Base-by-base conservation (phyloP, 352 stramenopile genomes). In the Plasmopara viticola region DNA sequence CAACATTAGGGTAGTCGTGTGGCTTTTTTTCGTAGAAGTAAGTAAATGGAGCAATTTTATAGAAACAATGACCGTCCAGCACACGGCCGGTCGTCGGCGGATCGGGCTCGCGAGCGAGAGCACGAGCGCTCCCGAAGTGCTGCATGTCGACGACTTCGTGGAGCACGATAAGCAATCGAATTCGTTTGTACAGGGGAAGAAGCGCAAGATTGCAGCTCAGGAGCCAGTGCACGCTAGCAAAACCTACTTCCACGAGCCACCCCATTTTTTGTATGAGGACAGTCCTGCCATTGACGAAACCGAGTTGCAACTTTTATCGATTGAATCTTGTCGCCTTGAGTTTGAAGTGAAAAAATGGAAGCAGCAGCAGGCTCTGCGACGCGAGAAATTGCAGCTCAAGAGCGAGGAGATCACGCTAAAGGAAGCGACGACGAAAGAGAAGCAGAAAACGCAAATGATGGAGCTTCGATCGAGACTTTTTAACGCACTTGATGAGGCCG, bases 301-400 rank as follows among this genome's bases (percentile, higher is more conserved):
- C 9, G 53, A 63, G 41, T 15, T 61, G 2, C 46, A 63, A 43
- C 39, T 63, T n/a, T 13, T 70, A 30, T 57, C 52, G 17, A 49
- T 66, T 40, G 49, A 62, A 29, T 52, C 30, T 0, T 53, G 49
- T 2, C 44, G 44, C 6, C 39, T 70, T 12, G 57, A 66, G 34
- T 66, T 66, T 30, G 48, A 66, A 31, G 58, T 70, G 35, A 31
- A 12, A 15, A 58, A 66, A 28, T 70, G 62, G 62, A 70, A 66
- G 28, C 57, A 56, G 35, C 57, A 66, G n/a, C 52, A 64, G 13
- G 29, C 33, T 12, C 48, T 66, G 34, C 28, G 53, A n/a, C 34
- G 12, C 6, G 57, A 61, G 30, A 47, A 29, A 40, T 39, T 70
- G 45, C 31, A 53, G 53, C 57, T 63, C 12, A 66, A 70, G 50